Conservation (phyloP, 2,329 filamentous ascomycete species). For the Fusarium tricinctum region DNA sequence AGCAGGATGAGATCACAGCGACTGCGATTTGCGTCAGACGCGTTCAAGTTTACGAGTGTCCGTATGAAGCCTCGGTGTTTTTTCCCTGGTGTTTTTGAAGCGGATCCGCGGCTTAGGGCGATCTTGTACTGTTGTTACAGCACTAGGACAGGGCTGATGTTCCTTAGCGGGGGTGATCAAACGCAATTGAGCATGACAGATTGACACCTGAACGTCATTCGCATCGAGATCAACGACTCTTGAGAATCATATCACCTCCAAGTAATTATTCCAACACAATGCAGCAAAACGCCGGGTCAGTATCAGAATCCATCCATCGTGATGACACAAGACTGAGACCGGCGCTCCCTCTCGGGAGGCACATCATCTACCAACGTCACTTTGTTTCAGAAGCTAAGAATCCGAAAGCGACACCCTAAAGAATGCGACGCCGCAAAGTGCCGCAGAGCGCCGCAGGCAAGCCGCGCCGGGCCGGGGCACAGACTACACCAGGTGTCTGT, state of each 20-base stretch:
- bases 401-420: no score
- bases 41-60: neutral
- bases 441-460: conserved; percentile 5
- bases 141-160: conserved; percentile 25
- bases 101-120: conserved; percentile 7
- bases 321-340: neutral
- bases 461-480: conserved; percentile 17
- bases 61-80: neutral
- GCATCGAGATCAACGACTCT: conserved; percentile 7
- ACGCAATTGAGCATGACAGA: neutral
- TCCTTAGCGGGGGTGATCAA: conserved; percentile 1
- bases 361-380: neutral
- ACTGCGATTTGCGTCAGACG: neutral
- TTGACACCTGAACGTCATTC: conserved; percentile 10
- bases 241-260: neutral
- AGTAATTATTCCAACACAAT: neutral
- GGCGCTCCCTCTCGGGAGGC: neutral
- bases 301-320: neutral
- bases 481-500: no score
- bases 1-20: neutral
- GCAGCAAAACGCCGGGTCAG: neutral
- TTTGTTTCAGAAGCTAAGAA: neutral
- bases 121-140: conserved; percentile 9
- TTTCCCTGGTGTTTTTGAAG: neutral
- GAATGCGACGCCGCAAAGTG: conserved; percentile 8